Base-by-base conservation (phyloP, 176 grass and related monocot species). In the Rhipidocladum racemiflorum region DNA sequence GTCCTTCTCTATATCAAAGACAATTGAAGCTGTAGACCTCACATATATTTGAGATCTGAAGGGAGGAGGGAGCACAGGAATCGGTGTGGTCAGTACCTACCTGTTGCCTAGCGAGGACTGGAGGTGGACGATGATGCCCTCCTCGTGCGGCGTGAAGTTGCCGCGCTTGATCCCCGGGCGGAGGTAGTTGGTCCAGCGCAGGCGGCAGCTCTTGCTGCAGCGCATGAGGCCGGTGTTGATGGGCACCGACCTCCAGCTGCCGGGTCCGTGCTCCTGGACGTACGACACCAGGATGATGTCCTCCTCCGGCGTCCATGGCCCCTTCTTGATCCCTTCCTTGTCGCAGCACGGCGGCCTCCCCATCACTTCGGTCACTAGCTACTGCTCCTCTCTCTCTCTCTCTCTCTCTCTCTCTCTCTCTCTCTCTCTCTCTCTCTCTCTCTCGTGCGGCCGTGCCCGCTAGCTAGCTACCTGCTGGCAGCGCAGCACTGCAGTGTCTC, bases 141-240 rank as follows among this genome's bases (percentile, higher is more conserved):
- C 88, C 75, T 96, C 93, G 46, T 92, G 90, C n/a, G 82, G 54
- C 0, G 93, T 96, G 79, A 96, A 96, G 87, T 96, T 92, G 18
- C 93, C 93, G 20, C 93, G 73, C 25, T 84, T 86, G 53, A 96
- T 96, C 64, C 93, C 93, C 9, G 90, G 85, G 27, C 90, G 85
- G 76, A 96, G 88, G 90, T 92, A 96, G 86, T 96, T 96, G 43
- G 90, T 92, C 93, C 93, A 96, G 61, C 93, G 82, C n/a, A 96
- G 86, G 71, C 93, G 86, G 81, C 90, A 96, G 85, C 93, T 96
- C 85, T 96, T 96, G 82, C 93, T 96, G 74, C 93, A 96, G 71
- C 94, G 83, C 91, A 89, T 89, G 69, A 97, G 80, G 7, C 94
- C 90, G 36, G 91, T 91, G 80, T 81, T 86, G 76, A 80, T 77